These are phyloP conservation scores for Clonostachys byssicola DNA, from an alignment of 2,329 filamentous ascomycete species.

Conservation along the genomic window DNA sequence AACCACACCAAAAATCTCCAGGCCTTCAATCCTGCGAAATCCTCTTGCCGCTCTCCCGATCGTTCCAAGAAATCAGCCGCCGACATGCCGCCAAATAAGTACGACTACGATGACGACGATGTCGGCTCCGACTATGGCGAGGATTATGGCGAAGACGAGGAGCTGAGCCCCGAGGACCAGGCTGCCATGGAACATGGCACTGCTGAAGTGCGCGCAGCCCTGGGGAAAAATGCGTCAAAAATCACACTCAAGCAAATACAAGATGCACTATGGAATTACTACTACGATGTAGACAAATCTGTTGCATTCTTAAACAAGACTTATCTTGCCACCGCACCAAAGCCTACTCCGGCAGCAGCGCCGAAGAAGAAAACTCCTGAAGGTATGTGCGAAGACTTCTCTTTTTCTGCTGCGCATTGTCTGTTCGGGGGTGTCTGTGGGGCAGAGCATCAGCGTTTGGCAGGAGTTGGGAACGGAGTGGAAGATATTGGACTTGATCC, in stretches of 20 bases:
- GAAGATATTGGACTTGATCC: background rate
- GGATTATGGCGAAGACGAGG: constrained; percentile 24
- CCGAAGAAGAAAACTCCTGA: constrained; percentile 28
- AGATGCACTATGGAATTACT: constrained; percentile 92
- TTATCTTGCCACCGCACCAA: constrained; percentile 38
- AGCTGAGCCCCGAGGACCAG: constrained; percentile 41
- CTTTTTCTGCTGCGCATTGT: constrained; percentile 18
- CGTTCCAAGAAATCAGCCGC: background rate
- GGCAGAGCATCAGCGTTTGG: constrained; percentile 19
- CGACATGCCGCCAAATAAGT: constrained; percentile 10
- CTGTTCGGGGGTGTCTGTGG: constrained; percentile 18
- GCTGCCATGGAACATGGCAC: constrained; percentile 60
- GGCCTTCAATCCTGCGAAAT: too few relatives aligned
- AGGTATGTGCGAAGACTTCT: constrained; percentile 31
- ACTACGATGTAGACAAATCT: constrained; percentile 85
- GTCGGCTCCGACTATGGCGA: constrained; percentile 43
- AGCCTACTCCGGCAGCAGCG: constrained; percentile 24
- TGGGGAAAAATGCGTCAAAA: constrained; percentile 57
- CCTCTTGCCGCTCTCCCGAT: too few relatives aligned
- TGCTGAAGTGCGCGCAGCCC: constrained; percentile 57
- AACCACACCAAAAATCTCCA: too few relatives aligned
- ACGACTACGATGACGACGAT: constrained; percentile 37
- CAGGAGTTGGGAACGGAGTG: background rate
- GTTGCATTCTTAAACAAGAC: constrained; percentile 74
- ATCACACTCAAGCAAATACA: constrained; percentile 67